A percentile compares a stretch with the other conserved stretches of the same genome.
Evolutionary conservation across 1,284 basidiomycete genomes (phyloP).

Genomic region (Austropuccinia psidii): DNA sequence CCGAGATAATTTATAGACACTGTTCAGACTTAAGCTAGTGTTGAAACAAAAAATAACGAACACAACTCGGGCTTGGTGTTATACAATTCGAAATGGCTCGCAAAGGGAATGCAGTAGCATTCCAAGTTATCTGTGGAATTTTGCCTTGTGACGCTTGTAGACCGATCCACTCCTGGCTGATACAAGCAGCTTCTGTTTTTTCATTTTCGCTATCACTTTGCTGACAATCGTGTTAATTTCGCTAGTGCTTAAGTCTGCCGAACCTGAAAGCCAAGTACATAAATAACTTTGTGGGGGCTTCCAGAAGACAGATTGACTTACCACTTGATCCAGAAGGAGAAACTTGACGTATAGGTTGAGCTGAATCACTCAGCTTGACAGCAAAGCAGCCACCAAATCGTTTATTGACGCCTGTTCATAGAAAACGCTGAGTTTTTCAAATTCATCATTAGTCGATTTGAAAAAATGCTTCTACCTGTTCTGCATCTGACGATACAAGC

Average conservation of each 20-base stretch:
- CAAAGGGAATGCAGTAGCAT: no score
- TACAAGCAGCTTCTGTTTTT: neutral
- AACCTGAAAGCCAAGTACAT: neutral
- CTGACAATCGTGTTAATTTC: neutral
- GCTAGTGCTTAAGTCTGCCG: neutral
- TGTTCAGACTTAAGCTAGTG: no score
- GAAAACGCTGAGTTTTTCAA: neutral
- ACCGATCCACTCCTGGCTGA: no score
- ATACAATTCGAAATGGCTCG: no score
- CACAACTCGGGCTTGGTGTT: no score
- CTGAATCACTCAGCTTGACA: conserved; percentile 2
- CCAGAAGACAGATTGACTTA: neutral
- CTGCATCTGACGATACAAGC: conserved; percentile 27
- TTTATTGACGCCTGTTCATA: conserved; percentile 27
- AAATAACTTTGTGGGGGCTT: neutral
- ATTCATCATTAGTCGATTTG: neutral
- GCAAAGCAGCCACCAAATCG: conserved; percentile 34
- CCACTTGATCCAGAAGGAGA: neutral
- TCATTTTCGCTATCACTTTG: conserved; percentile 7
- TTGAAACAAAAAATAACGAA: no score
- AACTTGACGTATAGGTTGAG: neutral
- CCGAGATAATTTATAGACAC: no score
- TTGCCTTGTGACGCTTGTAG: no score
- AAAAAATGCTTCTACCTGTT: neutral
- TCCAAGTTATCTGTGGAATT: no score